Evolutionary conservation across 257 asterid species (phyloP).

Genomic region (Linderniella brevidens): DNA sequence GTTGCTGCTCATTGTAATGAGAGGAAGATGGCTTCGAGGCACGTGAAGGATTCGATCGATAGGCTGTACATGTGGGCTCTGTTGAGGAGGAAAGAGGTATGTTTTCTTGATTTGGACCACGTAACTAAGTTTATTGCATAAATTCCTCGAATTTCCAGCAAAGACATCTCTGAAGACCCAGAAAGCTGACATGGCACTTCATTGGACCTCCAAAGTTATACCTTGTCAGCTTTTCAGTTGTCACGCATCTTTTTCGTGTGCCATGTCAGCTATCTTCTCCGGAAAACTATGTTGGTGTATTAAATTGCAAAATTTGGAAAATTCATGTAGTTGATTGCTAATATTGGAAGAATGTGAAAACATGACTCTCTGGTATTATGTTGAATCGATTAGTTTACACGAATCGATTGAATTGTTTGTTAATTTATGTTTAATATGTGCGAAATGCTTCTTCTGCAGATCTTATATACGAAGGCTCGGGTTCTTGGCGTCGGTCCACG

Average conservation of each 20-base stretch:
- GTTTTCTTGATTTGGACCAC: no score
- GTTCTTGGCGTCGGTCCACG: slow-evolving; percentile 76
- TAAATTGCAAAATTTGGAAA: background rate
- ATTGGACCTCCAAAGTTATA: no score
- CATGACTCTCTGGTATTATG: background rate
- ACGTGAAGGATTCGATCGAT: slow-evolving; percentile 48
- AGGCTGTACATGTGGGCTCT: slow-evolving; percentile 68
- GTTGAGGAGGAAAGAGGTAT: slow-evolving; percentile 58
- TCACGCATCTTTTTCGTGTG: background rate
- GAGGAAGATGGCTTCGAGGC: slow-evolving; percentile 58
- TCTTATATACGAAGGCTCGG: slow-evolving; percentile 52
- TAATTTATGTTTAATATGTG: background rate
- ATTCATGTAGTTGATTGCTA: background rate
- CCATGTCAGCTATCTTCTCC: no score
- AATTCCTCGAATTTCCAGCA: background rate
- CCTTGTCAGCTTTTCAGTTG: no score
- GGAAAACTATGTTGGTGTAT: no score
- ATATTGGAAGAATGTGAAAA: background rate
- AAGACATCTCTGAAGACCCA: no score
- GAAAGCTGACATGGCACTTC: no score
- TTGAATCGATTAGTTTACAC: no score
- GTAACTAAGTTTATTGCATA: background rate
- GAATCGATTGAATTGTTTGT: no score
- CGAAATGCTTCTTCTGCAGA: slow-evolving; percentile 23
- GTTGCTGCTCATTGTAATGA: slow-evolving; percentile 66